Conservation (phyloP, 805 yeast genomes). For the Saccharomycodes ludwigii region DNA sequence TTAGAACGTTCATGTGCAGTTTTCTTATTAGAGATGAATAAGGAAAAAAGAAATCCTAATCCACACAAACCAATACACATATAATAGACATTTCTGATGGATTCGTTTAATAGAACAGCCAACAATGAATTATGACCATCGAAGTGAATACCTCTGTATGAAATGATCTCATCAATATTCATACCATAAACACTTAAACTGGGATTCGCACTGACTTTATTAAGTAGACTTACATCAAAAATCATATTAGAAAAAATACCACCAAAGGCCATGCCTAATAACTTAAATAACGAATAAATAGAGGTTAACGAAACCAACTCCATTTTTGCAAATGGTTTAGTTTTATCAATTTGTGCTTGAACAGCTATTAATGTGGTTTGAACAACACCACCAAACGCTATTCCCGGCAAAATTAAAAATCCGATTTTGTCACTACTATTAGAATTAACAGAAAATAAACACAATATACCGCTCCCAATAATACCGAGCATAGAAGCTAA, state of each 20-base stretch:
- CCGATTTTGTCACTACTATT: slow-evolving; percentile 23
- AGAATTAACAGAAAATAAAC: slow-evolving; percentile 22
- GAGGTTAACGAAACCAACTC: slow-evolving; percentile 17
- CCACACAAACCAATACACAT: slow-evolving; percentile 13
- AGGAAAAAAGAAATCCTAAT: slow-evolving; percentile 10
- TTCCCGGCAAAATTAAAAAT: slow-evolving; percentile 26
- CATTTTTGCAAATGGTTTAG: slow-evolving; percentile 9
- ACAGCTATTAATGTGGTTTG: slow-evolving; percentile 23
- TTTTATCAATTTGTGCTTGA: slow-evolving; percentile 17
- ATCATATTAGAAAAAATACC: slow-evolving; percentile 15
- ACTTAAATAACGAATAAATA: slow-evolving; percentile 14
- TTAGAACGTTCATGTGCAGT: slow-evolving; percentile 2
- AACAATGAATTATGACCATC: slow-evolving; percentile 12
- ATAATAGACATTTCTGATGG: slow-evolving; percentile 14
- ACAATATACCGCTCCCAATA: slow-evolving; percentile 25
- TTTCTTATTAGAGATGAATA: slow-evolving; percentile 12
- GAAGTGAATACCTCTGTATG: slow-evolving; percentile 10
- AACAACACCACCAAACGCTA: slow-evolving; percentile 24
- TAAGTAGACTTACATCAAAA: slow-evolving; percentile 13
- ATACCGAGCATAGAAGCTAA: slow-evolving; percentile 21
- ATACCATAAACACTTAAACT: slow-evolving; percentile 5
- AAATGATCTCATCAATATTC: slow-evolving; percentile 12
- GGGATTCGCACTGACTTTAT: slow-evolving; percentile 7
- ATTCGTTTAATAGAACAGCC: slow-evolving; percentile 10
- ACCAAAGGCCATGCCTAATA: slow-evolving; percentile 16